phyloP scores from a whole-genome alignment of 371 early-diverging fungal species.

The Batrachochytrium dendrobatidis region DNA sequence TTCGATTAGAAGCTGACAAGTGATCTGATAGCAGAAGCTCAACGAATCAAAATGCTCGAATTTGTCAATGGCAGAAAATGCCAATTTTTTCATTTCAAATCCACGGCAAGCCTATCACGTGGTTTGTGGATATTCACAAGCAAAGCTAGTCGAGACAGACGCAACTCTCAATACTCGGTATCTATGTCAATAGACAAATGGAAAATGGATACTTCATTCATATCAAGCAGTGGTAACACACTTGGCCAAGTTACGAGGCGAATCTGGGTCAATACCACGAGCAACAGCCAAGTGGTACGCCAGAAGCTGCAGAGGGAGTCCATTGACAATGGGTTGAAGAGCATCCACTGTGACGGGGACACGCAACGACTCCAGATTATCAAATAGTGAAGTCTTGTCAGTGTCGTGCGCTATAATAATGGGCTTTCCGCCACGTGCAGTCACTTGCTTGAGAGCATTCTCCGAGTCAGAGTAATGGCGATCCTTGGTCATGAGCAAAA shows the following conservation, averaged over 20 bases:
- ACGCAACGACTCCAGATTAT: conserved; percentile 34
- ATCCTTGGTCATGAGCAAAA: conserved; percentile 71
- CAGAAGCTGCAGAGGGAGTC: conserved; percentile 60
- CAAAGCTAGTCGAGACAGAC: no score
- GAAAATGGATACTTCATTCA: background rate
- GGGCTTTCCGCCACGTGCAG: conserved; percentile 54
- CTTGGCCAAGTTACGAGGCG: conserved; percentile 95
- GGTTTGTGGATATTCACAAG: no score
- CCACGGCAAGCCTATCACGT: no score
- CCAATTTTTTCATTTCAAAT: no score
- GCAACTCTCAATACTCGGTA: no score
- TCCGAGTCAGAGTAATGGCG: conserved; percentile 48
- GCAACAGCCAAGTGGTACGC: conserved; percentile 57
- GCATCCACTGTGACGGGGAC: conserved; percentile 59
- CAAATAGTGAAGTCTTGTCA: conserved; percentile 24
- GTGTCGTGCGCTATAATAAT: conserved; percentile 48
- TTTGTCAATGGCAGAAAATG: no score
- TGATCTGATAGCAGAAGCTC: no score
- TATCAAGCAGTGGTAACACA: conserved; percentile 32
- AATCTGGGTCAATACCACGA: conserved; percentile 66
- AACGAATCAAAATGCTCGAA: no score
- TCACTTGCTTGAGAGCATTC: conserved; percentile 58
- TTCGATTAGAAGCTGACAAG: no score
- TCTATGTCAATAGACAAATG: no score
- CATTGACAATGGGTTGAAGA: conserved; percentile 57